A percentile compares a stretch with the other conserved stretches of the same genome.
These are phyloP conservation scores for Cenococcum geophilum DNA, from an alignment of 495 filamentous ascomycete genomes.

Conservation along the genomic window DNA sequence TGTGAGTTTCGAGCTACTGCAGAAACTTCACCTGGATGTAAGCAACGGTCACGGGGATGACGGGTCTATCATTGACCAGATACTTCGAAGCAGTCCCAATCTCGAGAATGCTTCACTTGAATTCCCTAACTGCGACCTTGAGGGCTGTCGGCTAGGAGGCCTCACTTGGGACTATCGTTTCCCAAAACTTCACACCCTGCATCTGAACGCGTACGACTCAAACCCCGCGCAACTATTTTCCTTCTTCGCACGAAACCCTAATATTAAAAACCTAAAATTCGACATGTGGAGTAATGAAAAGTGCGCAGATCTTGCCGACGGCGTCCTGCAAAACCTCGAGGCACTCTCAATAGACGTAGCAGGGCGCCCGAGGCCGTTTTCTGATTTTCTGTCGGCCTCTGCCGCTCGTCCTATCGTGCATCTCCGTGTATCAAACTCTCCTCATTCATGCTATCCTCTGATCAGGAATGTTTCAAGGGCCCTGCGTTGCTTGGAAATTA, in stretches of 20 bases:
- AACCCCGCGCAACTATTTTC: not conserved
- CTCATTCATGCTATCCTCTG: not conserved
- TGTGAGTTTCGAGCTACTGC: constrained; percentile 8
- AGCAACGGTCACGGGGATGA: constrained; percentile 15
- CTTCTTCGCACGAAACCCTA: constrained; percentile 5
- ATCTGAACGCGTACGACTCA: constrained; percentile 11
- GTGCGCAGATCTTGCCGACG: not conserved
- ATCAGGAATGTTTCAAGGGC: not conserved
- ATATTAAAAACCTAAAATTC: constrained; percentile 8
- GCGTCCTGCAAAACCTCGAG: not conserved
- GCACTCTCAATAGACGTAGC: not conserved
- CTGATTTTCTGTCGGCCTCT: not conserved
- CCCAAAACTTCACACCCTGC: constrained; percentile 10
- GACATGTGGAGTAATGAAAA: not conserved
- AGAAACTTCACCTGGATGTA: constrained; percentile 5
- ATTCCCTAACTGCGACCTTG: constrained; percentile 19
- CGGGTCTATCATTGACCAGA: constrained; percentile 8
- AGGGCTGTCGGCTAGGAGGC: constrained; percentile 15
- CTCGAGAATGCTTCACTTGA: constrained; percentile 14
- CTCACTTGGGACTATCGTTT: constrained; percentile 23
- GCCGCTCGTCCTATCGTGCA: not conserved
- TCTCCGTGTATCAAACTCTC: not conserved
- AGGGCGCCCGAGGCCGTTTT: not conserved
- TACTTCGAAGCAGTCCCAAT: constrained; percentile 7
- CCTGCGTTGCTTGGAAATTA: not conserved